These are phyloP conservation scores for Tylopilus sp. DNA, from an alignment of 1,284 basidiomycete genomes.

Conservation along the genomic window DNA sequence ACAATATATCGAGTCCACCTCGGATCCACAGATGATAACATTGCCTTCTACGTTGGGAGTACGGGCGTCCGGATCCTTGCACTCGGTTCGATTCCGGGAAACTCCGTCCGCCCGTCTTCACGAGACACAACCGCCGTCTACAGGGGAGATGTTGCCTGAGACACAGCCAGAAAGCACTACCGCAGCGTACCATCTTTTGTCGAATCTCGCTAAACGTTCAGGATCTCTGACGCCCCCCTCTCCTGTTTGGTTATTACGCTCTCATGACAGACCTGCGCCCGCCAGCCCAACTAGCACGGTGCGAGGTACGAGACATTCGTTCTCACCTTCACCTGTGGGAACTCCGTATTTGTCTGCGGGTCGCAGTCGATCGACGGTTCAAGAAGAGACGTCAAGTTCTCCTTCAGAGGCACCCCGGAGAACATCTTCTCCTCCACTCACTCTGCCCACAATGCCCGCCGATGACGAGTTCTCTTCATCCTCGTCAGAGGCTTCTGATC, in stretches of 20 bases:
- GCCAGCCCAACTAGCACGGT: conserved; percentile 19
- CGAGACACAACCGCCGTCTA: conserved; percentile 16
- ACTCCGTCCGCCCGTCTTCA: background rate
- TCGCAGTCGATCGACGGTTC: conserved; percentile 9
- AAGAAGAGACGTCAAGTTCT: conserved; percentile 25
- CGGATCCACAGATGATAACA: conserved; percentile 48
- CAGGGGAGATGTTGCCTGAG: conserved; percentile 21
- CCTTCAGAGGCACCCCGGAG: conserved; percentile 40
- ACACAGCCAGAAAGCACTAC: conserved; percentile 42
- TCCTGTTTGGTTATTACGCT: conserved; percentile 30
- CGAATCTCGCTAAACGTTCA: conserved; percentile 44
- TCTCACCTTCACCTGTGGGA: conserved; percentile 14
- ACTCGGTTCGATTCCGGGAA: conserved; percentile 23
- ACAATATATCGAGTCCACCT: conserved; percentile 59
- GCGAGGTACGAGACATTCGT: conserved; percentile 7
- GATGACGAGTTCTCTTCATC: conserved; percentile 51
- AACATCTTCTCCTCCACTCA: conserved; percentile 17
- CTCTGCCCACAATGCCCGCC: conserved; percentile 49
- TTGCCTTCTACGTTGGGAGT: conserved; percentile 71
- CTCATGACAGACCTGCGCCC: conserved; percentile 22
- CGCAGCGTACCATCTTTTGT: conserved; percentile 57
- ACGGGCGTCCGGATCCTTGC: conserved; percentile 42
- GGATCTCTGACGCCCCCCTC: conserved; percentile 34
- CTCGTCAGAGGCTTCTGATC: conserved; percentile 43
- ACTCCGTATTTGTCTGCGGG: conserved; percentile 11